These are phyloP conservation scores for Porphyridium purpureum DNA, from an alignment of 23 red algal species.

Conservation along the genomic window DNA sequence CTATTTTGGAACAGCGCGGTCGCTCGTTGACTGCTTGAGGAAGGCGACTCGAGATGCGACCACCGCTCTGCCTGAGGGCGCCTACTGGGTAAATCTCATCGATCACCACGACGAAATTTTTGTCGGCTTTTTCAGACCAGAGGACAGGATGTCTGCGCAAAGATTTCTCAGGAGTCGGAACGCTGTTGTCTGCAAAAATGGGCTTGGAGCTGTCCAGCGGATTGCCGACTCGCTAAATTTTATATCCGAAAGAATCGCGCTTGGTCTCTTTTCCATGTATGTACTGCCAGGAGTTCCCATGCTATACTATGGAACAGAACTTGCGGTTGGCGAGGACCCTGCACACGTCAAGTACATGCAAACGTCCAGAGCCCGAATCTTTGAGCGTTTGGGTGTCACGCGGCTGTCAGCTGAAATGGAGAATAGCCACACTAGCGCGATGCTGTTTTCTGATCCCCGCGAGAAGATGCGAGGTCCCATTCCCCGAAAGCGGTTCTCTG, in stretches of 20 bases:
- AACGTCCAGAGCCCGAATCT: neutral
- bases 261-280: conserved; percentile 50
- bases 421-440: conserved; percentile 1
- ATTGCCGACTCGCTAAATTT: conserved; percentile 33
- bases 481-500: too few relatives aligned
- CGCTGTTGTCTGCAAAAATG: conserved; percentile 55
- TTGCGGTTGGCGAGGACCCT: conserved; percentile 8
- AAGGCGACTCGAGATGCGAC: too few relatives aligned
- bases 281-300: conserved; percentile 43
- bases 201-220: conserved; percentile 37
- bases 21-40: too few relatives aligned
- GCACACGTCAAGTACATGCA: conserved; percentile 3
- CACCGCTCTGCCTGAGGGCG: conserved; percentile 20
- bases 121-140: conserved; percentile 33
- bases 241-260: conserved; percentile 17
- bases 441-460: conserved; percentile 42
- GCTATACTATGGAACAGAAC: conserved; percentile 44
- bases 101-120: conserved; percentile 85
- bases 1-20: too few relatives aligned
- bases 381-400: conserved; percentile 27
- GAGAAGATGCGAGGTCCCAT: conserved; percentile 56
- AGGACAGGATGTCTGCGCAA: conserved; percentile 18
- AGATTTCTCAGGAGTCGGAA: conserved; percentile 35
- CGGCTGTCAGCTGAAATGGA: too few relatives aligned
- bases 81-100: conserved; percentile 36